A percentile compares a stretch with the other conserved stretches of the same genome.
phyloP scores from a whole-genome alignment of 306 rosid species.

The Dryas alaskensis region DNA sequence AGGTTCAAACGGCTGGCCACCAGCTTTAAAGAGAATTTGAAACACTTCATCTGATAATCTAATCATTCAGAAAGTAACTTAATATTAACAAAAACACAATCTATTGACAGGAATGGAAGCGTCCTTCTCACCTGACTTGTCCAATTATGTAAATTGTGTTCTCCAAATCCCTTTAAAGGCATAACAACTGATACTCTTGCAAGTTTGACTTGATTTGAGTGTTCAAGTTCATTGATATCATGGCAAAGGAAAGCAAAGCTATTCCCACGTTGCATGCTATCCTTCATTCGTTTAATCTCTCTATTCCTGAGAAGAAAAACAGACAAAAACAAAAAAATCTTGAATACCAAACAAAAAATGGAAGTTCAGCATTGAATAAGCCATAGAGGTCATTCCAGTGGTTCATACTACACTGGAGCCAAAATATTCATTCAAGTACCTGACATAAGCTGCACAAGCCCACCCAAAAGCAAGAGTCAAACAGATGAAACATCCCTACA shows the following conservation, averaged over 20 bases:
- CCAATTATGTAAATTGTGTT: slow-evolving; percentile 96
- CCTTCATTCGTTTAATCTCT: slow-evolving; percentile 68
- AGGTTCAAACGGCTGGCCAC: background rate
- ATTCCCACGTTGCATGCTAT: slow-evolving; percentile 50
- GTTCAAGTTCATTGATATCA: slow-evolving; percentile 82
- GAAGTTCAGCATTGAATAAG: background rate
- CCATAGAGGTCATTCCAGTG: background rate
- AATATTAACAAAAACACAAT: too few relatives aligned
- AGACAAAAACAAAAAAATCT: background rate
- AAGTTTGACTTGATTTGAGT: slow-evolving; percentile 68
- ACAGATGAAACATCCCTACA: slow-evolving; percentile 82
- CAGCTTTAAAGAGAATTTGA: background rate
- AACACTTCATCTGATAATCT: background rate
- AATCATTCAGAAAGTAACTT: background rate
- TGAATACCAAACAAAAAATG: background rate
- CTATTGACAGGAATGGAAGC: background rate
- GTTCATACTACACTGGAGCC: slow-evolving; percentile 6
- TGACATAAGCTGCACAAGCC: slow-evolving; percentile 81
- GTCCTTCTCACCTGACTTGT: slow-evolving; percentile 71
- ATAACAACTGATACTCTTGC: slow-evolving; percentile 79
- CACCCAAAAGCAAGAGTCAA: slow-evolving; percentile 75
- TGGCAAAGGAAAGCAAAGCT: slow-evolving; percentile 75
- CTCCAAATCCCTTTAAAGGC: slow-evolving; percentile 99
- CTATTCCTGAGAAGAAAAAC: slow-evolving; percentile 53
- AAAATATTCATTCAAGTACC: slow-evolving; percentile 43